These are phyloP conservation scores for Lactarius indigo DNA, from an alignment of 768 basidiomycete genomes.

Conservation along the genomic window DNA sequence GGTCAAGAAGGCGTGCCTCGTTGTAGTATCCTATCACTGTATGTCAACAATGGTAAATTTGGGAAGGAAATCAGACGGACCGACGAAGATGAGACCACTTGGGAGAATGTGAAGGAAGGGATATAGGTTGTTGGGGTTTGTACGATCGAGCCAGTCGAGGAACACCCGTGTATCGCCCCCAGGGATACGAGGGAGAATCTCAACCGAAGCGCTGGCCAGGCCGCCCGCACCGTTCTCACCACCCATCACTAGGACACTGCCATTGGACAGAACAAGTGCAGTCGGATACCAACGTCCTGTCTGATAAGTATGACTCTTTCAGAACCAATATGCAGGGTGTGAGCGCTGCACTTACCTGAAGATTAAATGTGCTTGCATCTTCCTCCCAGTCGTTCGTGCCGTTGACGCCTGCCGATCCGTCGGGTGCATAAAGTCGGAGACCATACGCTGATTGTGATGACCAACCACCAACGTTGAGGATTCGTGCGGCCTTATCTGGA, in stretches of 20 bases:
- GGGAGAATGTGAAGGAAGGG: slow-evolving; percentile 74
- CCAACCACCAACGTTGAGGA: slow-evolving; percentile 69
- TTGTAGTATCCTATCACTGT: slow-evolving; percentile 63
- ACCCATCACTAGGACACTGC: slow-evolving; percentile 71
- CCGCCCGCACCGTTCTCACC: slow-evolving; percentile 73
- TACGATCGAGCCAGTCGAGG: slow-evolving; percentile 64
- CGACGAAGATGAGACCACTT: slow-evolving; percentile 64
- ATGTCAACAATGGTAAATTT: not conserved
- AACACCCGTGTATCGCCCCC: slow-evolving; percentile 60
- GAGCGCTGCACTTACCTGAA: slow-evolving; percentile 48
- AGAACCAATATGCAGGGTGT: not conserved
- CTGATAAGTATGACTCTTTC: slow-evolving; percentile 30
- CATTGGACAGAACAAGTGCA: slow-evolving; percentile 67
- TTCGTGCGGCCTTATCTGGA: slow-evolving; percentile 67
- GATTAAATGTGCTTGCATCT: slow-evolving; percentile 48
- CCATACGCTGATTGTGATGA: slow-evolving; percentile 68
- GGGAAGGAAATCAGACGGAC: slow-evolving; percentile 36
- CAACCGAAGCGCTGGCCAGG: slow-evolving; percentile 60
- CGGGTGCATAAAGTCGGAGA: slow-evolving; percentile 70
- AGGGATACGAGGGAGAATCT: slow-evolving; percentile 62
- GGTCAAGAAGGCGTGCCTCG: slow-evolving; percentile 72
- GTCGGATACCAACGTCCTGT: slow-evolving; percentile 70
- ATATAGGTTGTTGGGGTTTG: slow-evolving; percentile 79
- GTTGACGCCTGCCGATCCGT: slow-evolving; percentile 63
- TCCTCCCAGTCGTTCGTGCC: slow-evolving; percentile 82